phyloP scores from a whole-genome alignment of 805 yeast genomes.

The Gaillardinia entomophila region DNA sequence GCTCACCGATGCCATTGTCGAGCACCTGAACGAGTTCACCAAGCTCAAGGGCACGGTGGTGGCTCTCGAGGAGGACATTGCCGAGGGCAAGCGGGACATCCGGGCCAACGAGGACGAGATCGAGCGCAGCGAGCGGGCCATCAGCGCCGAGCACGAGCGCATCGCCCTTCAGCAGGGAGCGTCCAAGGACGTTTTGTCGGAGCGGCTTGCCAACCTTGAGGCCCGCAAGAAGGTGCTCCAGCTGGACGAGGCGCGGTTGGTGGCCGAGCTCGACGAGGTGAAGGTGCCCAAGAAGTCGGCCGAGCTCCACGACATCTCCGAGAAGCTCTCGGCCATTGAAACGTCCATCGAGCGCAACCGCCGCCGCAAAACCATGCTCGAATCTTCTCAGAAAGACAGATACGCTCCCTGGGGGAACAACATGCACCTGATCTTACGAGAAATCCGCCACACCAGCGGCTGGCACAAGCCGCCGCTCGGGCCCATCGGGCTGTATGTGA shows the following conservation, averaged over 20 bases:
- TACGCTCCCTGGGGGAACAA: constrained; percentile 47
- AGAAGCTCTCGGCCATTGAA: neutral
- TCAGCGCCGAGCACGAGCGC: neutral
- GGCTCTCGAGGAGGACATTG: neutral
- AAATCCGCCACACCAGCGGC: constrained; percentile 24
- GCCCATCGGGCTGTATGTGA: constrained; percentile 65
- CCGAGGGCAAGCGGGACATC: neutral
- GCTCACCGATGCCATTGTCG: neutral
- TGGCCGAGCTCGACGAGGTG: constrained; percentile 6
- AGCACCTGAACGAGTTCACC: neutral
- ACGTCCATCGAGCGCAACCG: neutral
- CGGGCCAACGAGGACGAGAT: neutral
- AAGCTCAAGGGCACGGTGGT: neutral
- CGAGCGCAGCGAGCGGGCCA: neutral
- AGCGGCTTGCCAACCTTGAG: neutral
- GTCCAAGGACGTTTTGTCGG: neutral
- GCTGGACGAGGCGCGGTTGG: neutral
- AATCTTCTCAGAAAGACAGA: constrained; percentile 17
- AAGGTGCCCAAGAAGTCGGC: neutral
- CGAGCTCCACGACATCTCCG: neutral
- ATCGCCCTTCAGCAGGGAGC: neutral
- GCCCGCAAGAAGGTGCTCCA: neutral
- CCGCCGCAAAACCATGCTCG: neutral
- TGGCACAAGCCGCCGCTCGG: constrained; percentile 61
- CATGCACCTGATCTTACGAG: constrained; percentile 36